Evolutionary conservation across 805 yeast genomes (phyloP), one percentile per base, ranked within the genome.

Genomic region (Teunomyces gatunensis): DNA sequence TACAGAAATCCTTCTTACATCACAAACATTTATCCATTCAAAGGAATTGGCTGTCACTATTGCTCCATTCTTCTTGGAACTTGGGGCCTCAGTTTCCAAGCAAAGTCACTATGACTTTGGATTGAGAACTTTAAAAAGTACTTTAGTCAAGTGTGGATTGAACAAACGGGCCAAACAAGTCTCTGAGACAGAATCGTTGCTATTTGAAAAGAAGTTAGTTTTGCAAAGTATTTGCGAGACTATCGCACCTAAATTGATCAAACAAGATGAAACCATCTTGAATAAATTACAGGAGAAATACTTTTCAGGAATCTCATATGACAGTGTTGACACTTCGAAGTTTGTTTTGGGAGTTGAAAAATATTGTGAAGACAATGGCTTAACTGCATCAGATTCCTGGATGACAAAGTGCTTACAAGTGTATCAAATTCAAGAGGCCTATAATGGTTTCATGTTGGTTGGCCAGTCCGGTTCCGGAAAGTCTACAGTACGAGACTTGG

Each of bases 51-150:
- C 96, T 0, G 20, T 45, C 2, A 63, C 61, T 3, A 66, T 87
- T 13, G 87, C 85, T 0, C 72, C 78, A 0, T 73, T 88, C 27
- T 85, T 89, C 51, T 50, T 51, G 0, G 60, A 58, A 1, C 60
- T 92, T n/a, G 58, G 62, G 2, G n/a, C 12, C 0, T 43, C 48
- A 0, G 64, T 81, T 10, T 74, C 87, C 0, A 18, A 50, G 0
- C 96, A 89, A 58, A 59, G 64, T 4, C 97, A 92, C 60, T 92
- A 92, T 56, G 97, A 92, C 58, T 92, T 92, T 75, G 96, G 97
- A 0, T 67, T 92, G 37, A 74, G 98, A 49, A 84, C 96, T 0
- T 63, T 92, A 48, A 92, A 91, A 58, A 74, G 82, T 33, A 79
- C 84, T 0, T 62, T 92, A 13, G 64, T 71, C 6, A 77, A 77